phyloP scores from a whole-genome alignment of 148 eudicot genomes.

The Arctostaphylos glauca region DNA sequence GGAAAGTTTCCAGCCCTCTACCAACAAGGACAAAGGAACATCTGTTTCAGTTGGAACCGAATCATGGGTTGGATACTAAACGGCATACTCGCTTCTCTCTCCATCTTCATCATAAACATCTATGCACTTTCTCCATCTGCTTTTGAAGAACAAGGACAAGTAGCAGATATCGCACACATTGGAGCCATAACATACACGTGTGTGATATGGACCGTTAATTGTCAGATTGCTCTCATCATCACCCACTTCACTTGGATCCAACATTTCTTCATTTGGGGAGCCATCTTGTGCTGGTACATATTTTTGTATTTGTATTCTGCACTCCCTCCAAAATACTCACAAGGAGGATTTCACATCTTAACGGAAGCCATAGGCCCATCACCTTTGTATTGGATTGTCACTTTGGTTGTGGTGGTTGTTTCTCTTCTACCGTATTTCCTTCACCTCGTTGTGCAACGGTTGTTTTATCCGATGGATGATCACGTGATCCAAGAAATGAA shows the following conservation, averaged over 20 bases:
- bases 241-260: conserved; percentile 47
- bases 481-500: conserved; percentile 41
- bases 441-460: conserved; percentile 24
- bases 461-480: conserved; percentile 42
- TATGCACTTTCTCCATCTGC: conserved; percentile 21
- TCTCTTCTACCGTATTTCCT: conserved; percentile 37
- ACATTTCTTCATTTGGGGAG: conserved; percentile 47
- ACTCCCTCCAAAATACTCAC: conserved; percentile 27
- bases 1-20: conserved; percentile 45
- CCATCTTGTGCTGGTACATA: conserved; percentile 44
- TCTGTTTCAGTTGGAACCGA: conserved; percentile 40
- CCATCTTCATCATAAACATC: conserved; percentile 25
- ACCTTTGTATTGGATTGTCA: conserved; percentile 31
- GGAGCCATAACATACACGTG: conserved; percentile 38
- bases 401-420: conserved; percentile 27
- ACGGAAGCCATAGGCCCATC: conserved; percentile 31
- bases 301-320: conserved; percentile 28
- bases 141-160: conserved; percentile 25
- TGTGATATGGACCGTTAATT: conserved; percentile 45
- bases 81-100: conserved; percentile 33
- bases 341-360: conserved; percentile 20
- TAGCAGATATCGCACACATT: conserved; percentile 31
- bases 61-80: conserved; percentile 45
- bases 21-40: conserved; percentile 40
- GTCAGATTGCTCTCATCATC: conserved; percentile 42